Conservation (phyloP, 129 eudicot species). For the Daucus carota region DH1_v3.0 NC_030386.2:21697501-21698000, state of each 20-base stretch:
- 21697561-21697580: background rate
- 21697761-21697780: constrained; percentile 4
- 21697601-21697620: too few relatives aligned
- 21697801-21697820: background rate
- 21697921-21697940: background rate
- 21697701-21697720: too few relatives aligned
- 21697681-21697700: too few relatives aligned
- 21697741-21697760: background rate
- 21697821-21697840: background rate
- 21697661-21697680: too few relatives aligned
- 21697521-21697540: constrained; percentile 11
- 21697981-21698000: background rate
- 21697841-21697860: background rate
- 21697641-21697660: too few relatives aligned
- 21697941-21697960: background rate
- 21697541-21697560: background rate
- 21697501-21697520: background rate
- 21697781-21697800: background rate
- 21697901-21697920: constrained; percentile 1
- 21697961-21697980: background rate
- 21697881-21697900: background rate
- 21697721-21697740: too few relatives aligned
- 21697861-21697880: background rate
- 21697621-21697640: too few relatives aligned
- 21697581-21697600: background rate